These are phyloP conservation scores for Podila epigama DNA, from an alignment of 192 early-diverging fungal genomes.

Conservation along the genomic window DNA sequence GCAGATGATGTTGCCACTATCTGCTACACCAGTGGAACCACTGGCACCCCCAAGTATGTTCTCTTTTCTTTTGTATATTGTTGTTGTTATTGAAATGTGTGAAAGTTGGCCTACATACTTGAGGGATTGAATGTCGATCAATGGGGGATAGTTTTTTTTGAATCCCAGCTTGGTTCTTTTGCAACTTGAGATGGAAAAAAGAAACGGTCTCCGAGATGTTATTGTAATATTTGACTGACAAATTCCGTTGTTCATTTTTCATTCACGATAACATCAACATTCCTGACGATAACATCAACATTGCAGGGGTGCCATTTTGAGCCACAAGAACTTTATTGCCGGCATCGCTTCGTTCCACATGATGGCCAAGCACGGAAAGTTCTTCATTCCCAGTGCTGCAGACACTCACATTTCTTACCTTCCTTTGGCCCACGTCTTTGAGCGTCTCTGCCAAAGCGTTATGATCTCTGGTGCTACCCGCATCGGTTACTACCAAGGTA, in stretches of 20 bases:
- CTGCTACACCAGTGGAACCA: slow-evolving; percentile 86
- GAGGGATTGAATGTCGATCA: too few species aligned
- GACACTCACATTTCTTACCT: slow-evolving; percentile 84
- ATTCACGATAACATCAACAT: too few species aligned
- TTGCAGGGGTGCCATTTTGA: slow-evolving; percentile 67
- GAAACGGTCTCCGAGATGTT: too few species aligned
- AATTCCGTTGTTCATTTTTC: too few species aligned
- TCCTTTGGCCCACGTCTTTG: slow-evolving; percentile 92
- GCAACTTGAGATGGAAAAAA: too few species aligned
- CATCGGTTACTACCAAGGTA: slow-evolving; percentile 68
- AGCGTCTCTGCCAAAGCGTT: slow-evolving; percentile 64
- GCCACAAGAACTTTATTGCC: slow-evolving; percentile 78
- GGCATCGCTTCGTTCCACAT: slow-evolving; percentile 26
- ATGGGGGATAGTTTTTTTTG: too few species aligned
- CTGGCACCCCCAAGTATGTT: slow-evolving; percentile 62
- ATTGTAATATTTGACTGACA: too few species aligned
- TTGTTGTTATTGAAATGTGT: too few species aligned
- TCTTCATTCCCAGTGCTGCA: not conserved
- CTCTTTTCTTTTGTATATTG: not conserved
- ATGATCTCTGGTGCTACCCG: slow-evolving; percentile 63
- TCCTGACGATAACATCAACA: not conserved
- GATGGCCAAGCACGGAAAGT: slow-evolving; percentile 8
- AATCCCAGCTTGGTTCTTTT: too few species aligned
- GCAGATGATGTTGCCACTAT: slow-evolving; percentile 75
- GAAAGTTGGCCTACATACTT: too few species aligned